phyloP scores from a whole-genome alignment of 2,329 filamentous ascomycete species.

The Zopfia rhizophila region DNA sequence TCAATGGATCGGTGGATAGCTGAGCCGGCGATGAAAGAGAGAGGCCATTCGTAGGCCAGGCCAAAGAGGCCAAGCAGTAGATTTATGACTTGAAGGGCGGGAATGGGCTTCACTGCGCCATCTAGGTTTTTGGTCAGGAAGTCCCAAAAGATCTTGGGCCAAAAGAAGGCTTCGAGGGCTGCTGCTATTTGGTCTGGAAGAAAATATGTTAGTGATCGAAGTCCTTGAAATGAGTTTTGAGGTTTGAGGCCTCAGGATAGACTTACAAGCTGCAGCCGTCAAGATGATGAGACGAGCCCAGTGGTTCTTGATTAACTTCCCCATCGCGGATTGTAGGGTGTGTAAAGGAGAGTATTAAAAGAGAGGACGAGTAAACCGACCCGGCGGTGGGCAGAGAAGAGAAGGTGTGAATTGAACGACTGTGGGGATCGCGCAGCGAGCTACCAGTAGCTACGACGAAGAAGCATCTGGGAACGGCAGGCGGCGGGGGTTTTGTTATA shows the following conservation, averaged over 20 bases:
- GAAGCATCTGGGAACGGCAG: conserved; percentile 38
- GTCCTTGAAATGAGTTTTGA: conserved; percentile 2
- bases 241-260: background rate
- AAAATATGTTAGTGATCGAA: conserved; percentile 12
- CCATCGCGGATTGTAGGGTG: conserved; percentile 68
- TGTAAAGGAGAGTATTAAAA: conserved; percentile 30
- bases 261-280: conserved; percentile 80
- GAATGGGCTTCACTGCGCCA: conserved; percentile 84
- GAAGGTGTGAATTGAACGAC: conserved; percentile 28
- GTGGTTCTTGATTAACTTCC: conserved; percentile 99
- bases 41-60: conserved; percentile 90
- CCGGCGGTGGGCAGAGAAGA: conserved; percentile 30
- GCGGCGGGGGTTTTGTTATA: conserved; percentile 49
- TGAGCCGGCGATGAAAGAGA: conserved; percentile 78
- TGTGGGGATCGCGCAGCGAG: conserved; percentile 41
- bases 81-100: conserved; percentile 89
- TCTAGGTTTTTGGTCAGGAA: conserved; percentile 93
- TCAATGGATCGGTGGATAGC: conserved; percentile 88
- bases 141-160: conserved; percentile 99
- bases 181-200: conserved; percentile 85
- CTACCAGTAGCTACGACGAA: conserved; percentile 52
- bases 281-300: conserved; percentile 95
- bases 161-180: conserved; percentile 89
- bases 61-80: conserved; percentile 81
- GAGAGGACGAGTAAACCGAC: conserved; percentile 38